Percentiles rank a stretch among this genome's conserved stretches.
Evolutionary conservation across 78 protist species (phyloP).

Genomic region (Dictyostelium intermedium): DNA sequence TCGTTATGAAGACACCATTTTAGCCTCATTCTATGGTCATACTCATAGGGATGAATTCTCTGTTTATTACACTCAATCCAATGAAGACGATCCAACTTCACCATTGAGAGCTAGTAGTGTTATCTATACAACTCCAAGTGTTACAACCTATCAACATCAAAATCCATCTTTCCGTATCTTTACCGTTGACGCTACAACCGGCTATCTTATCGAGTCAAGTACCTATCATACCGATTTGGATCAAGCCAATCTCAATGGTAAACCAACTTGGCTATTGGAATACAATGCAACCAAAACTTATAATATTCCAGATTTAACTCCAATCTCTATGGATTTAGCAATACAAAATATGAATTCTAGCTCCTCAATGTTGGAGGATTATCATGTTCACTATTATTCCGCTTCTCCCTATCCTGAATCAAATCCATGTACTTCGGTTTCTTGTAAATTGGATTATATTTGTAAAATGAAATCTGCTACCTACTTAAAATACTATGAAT

Average conservation of each 20-base stretch:
- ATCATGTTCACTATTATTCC: conserved; percentile 7
- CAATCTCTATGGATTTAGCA: conserved; percentile 7
- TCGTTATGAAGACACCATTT: conserved; percentile 65
- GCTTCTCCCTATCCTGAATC: conserved; percentile 16
- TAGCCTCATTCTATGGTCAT: conserved; percentile 49
- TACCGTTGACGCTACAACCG: conserved; percentile 3
- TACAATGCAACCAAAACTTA: conserved; percentile 40
- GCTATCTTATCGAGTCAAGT: conserved; percentile 16
- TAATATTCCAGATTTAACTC: conserved; percentile 17
- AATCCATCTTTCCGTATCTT: conserved; percentile 69
- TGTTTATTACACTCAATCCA: conserved; percentile 7
- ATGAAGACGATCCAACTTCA: not conserved
- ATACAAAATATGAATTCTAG: not conserved
- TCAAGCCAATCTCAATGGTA: conserved; percentile 12
- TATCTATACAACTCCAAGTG: conserved; percentile 20
- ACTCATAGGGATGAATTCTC: conserved; percentile 57
- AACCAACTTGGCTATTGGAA: conserved; percentile 28
- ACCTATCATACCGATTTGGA: conserved; percentile 33
- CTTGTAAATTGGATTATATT: not conserved
- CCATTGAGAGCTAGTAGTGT: conserved; percentile 20
- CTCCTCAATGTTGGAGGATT: not conserved
- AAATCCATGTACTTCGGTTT: not conserved
- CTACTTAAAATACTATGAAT: not conserved
- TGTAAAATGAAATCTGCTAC: conserved; percentile 22
- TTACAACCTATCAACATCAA: conserved; percentile 58